Percentiles rank a stretch among this genome's conserved stretches.
These are phyloP conservation scores for Ascochyta pisi DNA, from an alignment of 2,329 filamentous ascomycete species.

Conservation along the genomic window DNA sequence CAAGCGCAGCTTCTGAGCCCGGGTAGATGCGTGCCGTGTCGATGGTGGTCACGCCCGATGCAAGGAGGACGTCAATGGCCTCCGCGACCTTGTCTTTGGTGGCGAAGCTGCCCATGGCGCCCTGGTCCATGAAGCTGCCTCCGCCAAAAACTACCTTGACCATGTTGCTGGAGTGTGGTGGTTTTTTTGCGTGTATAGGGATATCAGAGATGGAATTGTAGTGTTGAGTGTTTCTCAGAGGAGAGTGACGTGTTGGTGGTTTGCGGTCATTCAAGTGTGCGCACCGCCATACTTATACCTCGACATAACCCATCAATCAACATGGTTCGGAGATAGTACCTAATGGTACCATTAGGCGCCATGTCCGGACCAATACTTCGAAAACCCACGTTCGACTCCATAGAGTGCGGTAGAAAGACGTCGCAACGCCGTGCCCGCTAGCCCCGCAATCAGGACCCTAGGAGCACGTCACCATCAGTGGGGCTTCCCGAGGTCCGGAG, in stretches of 20 bases:
- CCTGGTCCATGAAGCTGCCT: constrained; percentile 29
- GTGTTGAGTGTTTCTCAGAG: too few species aligned
- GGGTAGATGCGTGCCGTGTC: constrained; percentile 54
- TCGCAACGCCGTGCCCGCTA: not conserved
- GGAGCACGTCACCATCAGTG: constrained; percentile 1
- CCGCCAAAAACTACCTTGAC: constrained; percentile 51
- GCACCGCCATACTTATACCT: not conserved
- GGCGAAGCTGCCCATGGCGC: constrained; percentile 24
- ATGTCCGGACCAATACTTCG: not conserved
- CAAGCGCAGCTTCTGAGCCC: constrained; percentile 53
- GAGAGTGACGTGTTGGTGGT: too few species aligned
- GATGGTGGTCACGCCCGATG: constrained; percentile 44
- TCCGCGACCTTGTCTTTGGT: constrained; percentile 21
- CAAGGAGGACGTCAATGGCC: constrained; percentile 41
- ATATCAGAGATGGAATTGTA: too few species aligned
- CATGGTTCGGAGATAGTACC: too few species aligned
- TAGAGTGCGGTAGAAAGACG: constrained; percentile 1
- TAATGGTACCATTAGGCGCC: not conserved
- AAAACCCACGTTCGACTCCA: constrained; percentile 1
- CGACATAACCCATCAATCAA: not conserved
- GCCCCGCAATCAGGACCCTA: not conserved
- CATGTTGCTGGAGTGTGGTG: constrained; percentile 16
- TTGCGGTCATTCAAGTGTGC: too few species aligned
- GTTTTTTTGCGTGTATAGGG: not conserved
- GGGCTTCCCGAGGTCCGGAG: not conserved